These are phyloP conservation scores for Ustilago sp. DNA, from an alignment of 1,284 basidiomycete species.

Conservation along the genomic window DNA sequence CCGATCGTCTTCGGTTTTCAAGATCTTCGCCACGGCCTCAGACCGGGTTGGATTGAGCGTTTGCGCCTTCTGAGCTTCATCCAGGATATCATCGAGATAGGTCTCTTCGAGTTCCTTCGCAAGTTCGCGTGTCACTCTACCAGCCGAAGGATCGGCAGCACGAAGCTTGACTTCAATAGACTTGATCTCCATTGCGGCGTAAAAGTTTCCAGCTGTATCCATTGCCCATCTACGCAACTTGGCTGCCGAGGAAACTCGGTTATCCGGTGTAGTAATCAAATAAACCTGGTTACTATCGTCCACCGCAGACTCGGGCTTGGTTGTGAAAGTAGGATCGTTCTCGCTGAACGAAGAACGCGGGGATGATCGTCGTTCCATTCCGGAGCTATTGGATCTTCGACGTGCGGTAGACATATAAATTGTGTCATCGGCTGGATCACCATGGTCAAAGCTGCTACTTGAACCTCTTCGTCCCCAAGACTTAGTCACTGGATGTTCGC, in stretches of 20 bases:
- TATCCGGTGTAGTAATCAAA: slow-evolving; percentile 68
- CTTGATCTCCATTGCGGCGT: slow-evolving; percentile 69
- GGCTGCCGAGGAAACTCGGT: slow-evolving; percentile 67
- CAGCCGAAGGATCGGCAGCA: slow-evolving; percentile 51
- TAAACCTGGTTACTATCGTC: slow-evolving; percentile 46
- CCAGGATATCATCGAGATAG: slow-evolving; percentile 65
- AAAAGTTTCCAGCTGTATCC: slow-evolving; percentile 65
- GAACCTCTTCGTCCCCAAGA: slow-evolving; percentile 42
- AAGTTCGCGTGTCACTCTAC: slow-evolving; percentile 27
- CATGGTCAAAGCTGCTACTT: slow-evolving; percentile 33
- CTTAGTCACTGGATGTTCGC: slow-evolving; percentile 46
- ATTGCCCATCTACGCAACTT: slow-evolving; percentile 68
- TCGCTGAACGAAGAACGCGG: slow-evolving; percentile 29
- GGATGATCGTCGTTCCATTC: slow-evolving; percentile 26
- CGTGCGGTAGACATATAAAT: slow-evolving; percentile 24
- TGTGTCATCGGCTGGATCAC: slow-evolving; percentile 28
- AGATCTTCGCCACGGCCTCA: slow-evolving; percentile 47
- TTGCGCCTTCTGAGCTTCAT: slow-evolving; percentile 67
- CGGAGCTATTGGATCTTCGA: slow-evolving; percentile 28
- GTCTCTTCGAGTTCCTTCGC: slow-evolving; percentile 53
- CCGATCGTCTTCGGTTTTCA: slow-evolving; percentile 62
- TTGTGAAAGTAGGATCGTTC: neutral
- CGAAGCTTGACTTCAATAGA: slow-evolving; percentile 64
- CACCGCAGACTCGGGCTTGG: slow-evolving; percentile 10
- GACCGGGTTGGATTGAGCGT: slow-evolving; percentile 58